Percentiles rank a stretch among this genome's conserved stretches.
These are phyloP conservation scores for Tolypocladium pustulatum DNA, from an alignment of 2,329 filamentous ascomycete species.

Conservation along the genomic window DNA sequence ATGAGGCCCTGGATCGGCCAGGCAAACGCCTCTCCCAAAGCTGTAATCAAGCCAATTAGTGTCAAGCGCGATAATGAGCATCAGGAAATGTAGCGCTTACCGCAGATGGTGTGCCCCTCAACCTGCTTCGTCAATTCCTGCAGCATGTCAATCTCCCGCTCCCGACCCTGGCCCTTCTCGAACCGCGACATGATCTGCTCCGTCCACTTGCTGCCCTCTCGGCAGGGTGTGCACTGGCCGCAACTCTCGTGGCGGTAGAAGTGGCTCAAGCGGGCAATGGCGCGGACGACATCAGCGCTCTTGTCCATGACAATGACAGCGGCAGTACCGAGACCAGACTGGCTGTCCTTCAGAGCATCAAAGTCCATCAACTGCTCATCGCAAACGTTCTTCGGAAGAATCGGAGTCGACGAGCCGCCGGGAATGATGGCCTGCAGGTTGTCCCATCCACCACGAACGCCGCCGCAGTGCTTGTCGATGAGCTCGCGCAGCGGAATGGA, in stretches of 20 bases:
- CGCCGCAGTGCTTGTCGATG: conserved; percentile 96
- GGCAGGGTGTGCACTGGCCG: conserved; percentile 98
- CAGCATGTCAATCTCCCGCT: conserved; percentile 97
- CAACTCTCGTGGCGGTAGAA: conserved; percentile 99
- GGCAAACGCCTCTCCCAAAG: conserved; percentile 92
- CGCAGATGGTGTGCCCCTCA: conserved; percentile 97
- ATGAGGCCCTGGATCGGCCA: conserved; percentile 98
- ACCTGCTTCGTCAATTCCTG: conserved; percentile 99
- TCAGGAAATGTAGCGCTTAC: conserved; percentile 32
- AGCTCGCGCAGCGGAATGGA: conserved; percentile 91
- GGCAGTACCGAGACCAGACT: conserved; percentile 92
- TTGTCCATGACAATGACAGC: conserved; percentile 99
- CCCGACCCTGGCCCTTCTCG: conserved; percentile 78
- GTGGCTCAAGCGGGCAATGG: conserved; percentile 83
- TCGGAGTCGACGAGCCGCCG: conserved; percentile 91
- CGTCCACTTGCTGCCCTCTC: conserved; percentile 98
- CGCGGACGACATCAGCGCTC: conserved; percentile 88
- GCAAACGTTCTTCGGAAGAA: conserved; percentile 81
- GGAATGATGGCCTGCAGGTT: conserved; percentile 93
- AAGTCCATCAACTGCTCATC: conserved; percentile 99
- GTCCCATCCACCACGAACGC: conserved; percentile 94
- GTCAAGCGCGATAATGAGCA: neutral
- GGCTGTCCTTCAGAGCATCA: conserved; percentile 93
- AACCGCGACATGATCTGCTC: conserved; percentile 98
- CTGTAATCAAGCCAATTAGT: conserved; percentile 24